These are phyloP conservation scores for Globisporangium acanthophoron DNA, from an alignment of 352 stramenopile genomes.

Conservation along the genomic window DNA sequence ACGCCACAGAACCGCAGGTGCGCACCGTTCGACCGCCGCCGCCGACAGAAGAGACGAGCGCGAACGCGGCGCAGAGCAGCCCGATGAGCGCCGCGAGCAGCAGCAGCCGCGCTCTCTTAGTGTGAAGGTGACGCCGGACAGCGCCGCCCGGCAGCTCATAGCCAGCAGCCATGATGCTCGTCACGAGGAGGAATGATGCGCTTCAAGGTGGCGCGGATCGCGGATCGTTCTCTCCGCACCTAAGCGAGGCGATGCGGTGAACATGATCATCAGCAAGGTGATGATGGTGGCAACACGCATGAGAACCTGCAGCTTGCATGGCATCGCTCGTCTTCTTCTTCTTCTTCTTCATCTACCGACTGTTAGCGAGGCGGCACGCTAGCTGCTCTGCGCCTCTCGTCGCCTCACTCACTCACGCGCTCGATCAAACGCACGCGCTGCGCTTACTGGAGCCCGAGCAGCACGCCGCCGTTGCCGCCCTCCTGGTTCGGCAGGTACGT, in stretches of 20 bases:
- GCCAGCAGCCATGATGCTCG: not conserved
- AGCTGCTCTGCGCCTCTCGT: not conserved
- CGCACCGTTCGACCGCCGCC: not conserved
- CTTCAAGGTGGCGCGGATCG: not conserved
- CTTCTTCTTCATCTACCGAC: not conserved
- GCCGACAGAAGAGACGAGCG: not conserved
- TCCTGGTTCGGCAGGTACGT: conserved; percentile 96
- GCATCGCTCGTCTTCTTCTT: not conserved
- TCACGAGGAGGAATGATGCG: not conserved
- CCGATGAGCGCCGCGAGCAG: conserved; percentile 5
- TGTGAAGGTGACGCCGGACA: not conserved
- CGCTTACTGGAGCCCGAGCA: conserved; percentile 77
- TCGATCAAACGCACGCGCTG: not conserved
- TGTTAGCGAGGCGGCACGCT: not conserved
- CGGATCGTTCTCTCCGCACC: not conserved
- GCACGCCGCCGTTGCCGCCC: conserved; percentile 76
- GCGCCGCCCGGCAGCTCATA: not conserved
- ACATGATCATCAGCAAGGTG: not conserved
- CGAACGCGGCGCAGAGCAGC: conserved; percentile 3
- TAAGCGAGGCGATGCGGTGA: not conserved
- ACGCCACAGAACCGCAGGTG: not conserved
- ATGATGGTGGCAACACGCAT: not conserved
- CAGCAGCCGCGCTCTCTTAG: not conserved
- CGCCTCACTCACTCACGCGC: not conserved
- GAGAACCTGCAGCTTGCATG: not conserved